Base-by-base conservation (phyloP, 305 asterid species). In the Stenogyne calaminthoides region DNA sequence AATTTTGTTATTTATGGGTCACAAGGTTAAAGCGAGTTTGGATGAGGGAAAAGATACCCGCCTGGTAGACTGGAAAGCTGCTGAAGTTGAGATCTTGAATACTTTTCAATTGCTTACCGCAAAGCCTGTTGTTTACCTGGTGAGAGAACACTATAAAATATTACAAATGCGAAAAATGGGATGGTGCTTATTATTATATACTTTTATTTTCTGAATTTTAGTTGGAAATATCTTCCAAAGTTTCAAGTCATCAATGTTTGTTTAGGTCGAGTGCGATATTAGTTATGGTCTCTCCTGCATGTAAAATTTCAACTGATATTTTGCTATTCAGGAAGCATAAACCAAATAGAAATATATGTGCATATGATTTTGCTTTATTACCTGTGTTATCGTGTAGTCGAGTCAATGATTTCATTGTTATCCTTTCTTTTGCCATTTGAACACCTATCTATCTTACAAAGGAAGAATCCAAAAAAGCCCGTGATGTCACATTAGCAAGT, bases 121-220 rank as follows among this genome's bases (percentile, higher is more conserved):
- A 5, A 95, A 92, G 82, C 96, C 99, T 27, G 92, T 92, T 78
- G 96, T 95, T 69, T 95, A 95, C 91, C 82, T 95, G 98, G 99
- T 94, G 82, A 89, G 90, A 74, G n/a, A 36, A 69, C 36, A 16
- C 47, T 62, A 32, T 11, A 71, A 47, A 7, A 51, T 36, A 56
- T 18, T 55, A 52, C 42, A 36, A 67, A 60, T 59, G 44, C n/a
- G 73, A 18, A 66, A 40, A 51, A 34, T 39, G 52, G 52, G 47
- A 44, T 39, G 25, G 40, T 44, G 49, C 29, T n/a, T n/a, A n/a
- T n/a, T n/a, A n/a, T n/a, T n/a, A 57, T 29, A 20, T 29, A 44
- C 1, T 27, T 27, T 67, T 19, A n/a, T 4, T 29, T 37, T 69
- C 15, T 47, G 58, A n/a, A 27, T 52, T 56, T 27, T 69, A 25